A percentile compares a stretch with the other conserved stretches of the same genome.
phyloP scores from a whole-genome alignment of 768 basidiomycete species.

The Strobilomyces confusus region DNA sequence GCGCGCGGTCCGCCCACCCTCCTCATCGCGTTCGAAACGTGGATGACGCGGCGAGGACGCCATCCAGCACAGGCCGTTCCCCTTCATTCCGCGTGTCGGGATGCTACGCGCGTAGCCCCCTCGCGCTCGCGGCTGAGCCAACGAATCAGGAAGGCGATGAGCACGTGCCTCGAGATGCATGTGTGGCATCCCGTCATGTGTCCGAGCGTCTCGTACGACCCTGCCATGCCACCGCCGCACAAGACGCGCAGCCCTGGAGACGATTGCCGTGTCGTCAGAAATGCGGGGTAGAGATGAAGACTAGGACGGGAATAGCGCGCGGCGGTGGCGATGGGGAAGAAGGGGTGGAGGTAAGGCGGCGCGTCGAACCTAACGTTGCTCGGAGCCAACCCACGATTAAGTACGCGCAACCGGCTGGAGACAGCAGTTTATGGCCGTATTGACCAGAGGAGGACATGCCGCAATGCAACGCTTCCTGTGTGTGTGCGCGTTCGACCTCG shows the following conservation, averaged over 20 bases:
- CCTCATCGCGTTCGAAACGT: conserved; percentile 1
- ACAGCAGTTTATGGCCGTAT: no score
- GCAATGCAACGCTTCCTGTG: no score
- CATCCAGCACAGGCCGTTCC: not conserved
- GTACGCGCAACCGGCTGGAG: no score
- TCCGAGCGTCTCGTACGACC: not conserved
- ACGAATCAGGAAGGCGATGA: no score
- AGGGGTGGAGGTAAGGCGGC: conserved; percentile 5
- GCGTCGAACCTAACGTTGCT: no score
- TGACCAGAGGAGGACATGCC: no score
- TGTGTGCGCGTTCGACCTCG: no score
- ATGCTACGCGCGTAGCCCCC: not conserved
- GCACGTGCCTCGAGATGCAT: conserved; percentile 4
- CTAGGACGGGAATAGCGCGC: not conserved
- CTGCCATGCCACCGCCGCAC: conserved; percentile 4
- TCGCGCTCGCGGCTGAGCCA: no score
- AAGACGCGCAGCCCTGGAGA: not conserved
- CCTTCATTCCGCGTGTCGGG: not conserved
- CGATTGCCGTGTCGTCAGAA: not conserved
- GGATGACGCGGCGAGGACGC: conserved; percentile 3
- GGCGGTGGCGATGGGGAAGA: not conserved
- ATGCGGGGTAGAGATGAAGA: not conserved
- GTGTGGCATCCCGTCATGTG: not conserved
- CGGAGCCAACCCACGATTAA: no score
- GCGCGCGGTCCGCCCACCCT: not conserved